Evolutionary conservation across 2,329 filamentous ascomycete genomes (phyloP).

Genomic region (Colletotrichum costaricense): DNA sequence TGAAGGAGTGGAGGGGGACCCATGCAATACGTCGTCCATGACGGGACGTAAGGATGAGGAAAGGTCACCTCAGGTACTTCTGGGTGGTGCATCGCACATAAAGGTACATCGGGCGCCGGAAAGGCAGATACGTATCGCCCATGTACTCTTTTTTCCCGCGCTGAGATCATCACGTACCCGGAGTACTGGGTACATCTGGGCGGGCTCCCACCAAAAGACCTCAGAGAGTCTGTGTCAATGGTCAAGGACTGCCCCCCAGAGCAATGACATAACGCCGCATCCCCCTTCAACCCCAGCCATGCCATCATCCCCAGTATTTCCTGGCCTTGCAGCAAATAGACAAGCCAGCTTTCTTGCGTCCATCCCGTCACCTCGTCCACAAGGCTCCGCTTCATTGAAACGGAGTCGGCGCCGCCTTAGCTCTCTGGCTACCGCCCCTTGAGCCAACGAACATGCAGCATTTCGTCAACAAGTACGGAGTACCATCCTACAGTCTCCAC

Average conservation of each 20-base stretch:
- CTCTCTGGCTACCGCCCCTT: slow-evolving; percentile 17
- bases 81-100: background rate
- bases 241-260: slow-evolving; percentile 19
- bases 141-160: background rate
- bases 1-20: slow-evolving; percentile 30
- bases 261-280: slow-evolving; percentile 35
- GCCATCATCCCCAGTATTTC: slow-evolving; percentile 32
- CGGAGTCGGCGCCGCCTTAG: slow-evolving; percentile 27
- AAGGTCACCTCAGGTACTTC: background rate
- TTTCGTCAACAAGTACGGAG: slow-evolving; percentile 24
- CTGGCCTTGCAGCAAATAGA: slow-evolving; percentile 18
- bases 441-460: slow-evolving; percentile 23
- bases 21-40: slow-evolving; percentile 21
- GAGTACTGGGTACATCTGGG: background rate
- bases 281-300: slow-evolving; percentile 22
- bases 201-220: background rate
- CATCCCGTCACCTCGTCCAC: slow-evolving; percentile 23
- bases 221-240: slow-evolving; percentile 11
- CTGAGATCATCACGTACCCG: background rate
- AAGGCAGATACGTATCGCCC: background rate
- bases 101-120: background rate
- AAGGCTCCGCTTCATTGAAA: slow-evolving; percentile 35
- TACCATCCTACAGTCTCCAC: slow-evolving; percentile 1
- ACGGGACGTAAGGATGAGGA: background rate
- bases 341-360: background rate